Percentiles rank a stretch among this genome's conserved stretches.
Conservation (phyloP, 2,329 filamentous ascomycete species). For the Xylaria digitata region DNA sequence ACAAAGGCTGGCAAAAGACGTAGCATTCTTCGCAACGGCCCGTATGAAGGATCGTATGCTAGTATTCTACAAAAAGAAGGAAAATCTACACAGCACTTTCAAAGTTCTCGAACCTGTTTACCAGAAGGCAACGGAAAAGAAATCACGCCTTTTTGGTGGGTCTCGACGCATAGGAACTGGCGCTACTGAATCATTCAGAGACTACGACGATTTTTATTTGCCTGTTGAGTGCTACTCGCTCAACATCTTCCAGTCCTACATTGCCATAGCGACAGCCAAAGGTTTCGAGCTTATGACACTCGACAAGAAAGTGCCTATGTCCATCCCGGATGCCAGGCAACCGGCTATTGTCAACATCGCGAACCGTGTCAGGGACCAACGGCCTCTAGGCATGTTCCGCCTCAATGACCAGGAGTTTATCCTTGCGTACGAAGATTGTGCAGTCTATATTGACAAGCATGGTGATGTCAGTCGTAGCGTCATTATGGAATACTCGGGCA, state of each 20-base stretch:
- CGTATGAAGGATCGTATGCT: constrained; percentile 96
- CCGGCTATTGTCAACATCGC: constrained; percentile 87
- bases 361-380: constrained; percentile 81
- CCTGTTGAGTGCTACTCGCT: constrained; percentile 94
- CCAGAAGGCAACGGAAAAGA: constrained; percentile 90
- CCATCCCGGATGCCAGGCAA: constrained; percentile 85
- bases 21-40: constrained; percentile 95
- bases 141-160: constrained; percentile 72
- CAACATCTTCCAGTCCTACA: constrained; percentile 94
- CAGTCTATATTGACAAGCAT: constrained; percentile 98
- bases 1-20: constrained; percentile 90
- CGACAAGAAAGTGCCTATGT: constrained; percentile 96
- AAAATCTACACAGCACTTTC: constrained; percentile 92
- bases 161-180: constrained; percentile 69
- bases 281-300: constrained; percentile 96
- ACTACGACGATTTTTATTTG: constrained; percentile 99
- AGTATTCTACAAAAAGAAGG: constrained; percentile 97
- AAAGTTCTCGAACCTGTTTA: constrained; percentile 96
- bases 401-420: constrained; percentile 93
- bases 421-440: constrained; percentile 93
- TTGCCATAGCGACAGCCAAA: constrained; percentile 89
- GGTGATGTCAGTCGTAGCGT: constrained; percentile 93
- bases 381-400: constrained; percentile 95
- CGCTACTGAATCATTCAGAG: constrained; percentile 93
- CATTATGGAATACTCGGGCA: constrained; percentile 99